Conservation (phyloP, 495 filamentous ascomycete genomes). For the Penicillium crystallinum region DNA sequence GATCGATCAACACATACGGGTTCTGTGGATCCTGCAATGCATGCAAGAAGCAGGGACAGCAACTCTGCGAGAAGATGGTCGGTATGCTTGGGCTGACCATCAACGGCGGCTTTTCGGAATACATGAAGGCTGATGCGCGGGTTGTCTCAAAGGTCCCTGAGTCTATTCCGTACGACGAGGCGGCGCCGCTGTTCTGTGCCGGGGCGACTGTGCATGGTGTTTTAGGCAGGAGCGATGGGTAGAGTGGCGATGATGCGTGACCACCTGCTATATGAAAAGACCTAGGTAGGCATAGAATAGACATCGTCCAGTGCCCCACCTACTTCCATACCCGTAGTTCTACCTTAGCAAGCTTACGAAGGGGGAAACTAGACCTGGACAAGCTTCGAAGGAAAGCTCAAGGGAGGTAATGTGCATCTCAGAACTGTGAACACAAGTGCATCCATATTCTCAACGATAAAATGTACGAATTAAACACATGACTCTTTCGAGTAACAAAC, state of each 20-base stretch:
- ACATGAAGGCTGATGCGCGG: not conserved
- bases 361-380: too few species aligned
- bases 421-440: not conserved
- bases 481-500: not conserved
- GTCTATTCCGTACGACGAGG: not conserved
- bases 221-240: not conserved
- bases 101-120: not conserved
- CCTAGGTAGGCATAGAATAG: too few species aligned
- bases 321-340: too few species aligned
- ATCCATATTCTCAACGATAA: not conserved
- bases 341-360: too few species aligned
- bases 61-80: not conserved
- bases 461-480: conserved; percentile 3
- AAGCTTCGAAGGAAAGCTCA: not conserved
- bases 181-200: not conserved
- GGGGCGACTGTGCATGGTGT: not conserved
- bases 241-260: too few species aligned
- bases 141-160: not conserved
- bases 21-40: not conserved
- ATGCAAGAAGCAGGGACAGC: not conserved
- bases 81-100: not conserved
- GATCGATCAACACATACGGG: not conserved
- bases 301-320: too few species aligned
- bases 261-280: too few species aligned
- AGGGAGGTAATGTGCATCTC: not conserved